Evolutionary conservation across 257 asterid species (phyloP), one percentile per base, ranked within the genome.

Genomic region (Capsicum pubescens): DNA sequence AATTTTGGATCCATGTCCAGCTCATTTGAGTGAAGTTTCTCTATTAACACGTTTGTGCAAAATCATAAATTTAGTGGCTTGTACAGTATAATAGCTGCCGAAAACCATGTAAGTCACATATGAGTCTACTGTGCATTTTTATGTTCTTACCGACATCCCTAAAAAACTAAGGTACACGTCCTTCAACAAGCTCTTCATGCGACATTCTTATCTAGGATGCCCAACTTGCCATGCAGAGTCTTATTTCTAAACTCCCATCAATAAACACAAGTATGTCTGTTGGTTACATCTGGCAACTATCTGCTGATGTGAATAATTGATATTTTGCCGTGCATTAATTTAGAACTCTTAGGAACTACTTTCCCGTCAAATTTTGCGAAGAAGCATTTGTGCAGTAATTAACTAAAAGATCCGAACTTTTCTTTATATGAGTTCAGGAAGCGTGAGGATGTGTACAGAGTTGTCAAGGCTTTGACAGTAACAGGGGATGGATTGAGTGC

Each of bases 371-470:
- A n/a, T 56, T 15, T 67, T 48, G 5, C 81, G 48, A 26, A 54
- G 63, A 77, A 77, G 64, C 81, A 77, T 12, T 52, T 77, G 63
- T 32, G 14, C 79, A 44, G 52, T 60, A 26, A 76, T 84, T 72
- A n/a, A 15, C 32, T 39, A 21, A 61, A 59, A 68, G 1, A 52
- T 84, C 83, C 67, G 82, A 83, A 59, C 26, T 57, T 69, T 66
- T 50, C 48, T 44, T 66, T 54, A 83, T 88, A 82, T 76, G 82
- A 86, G 82, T 88, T 83, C 93, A 96, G 99, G 79, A 92, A 87
- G 87, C 97, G 95, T 55, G 98, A 96, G 88, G 99, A 94, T 87
- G 93, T 94, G 82, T 96, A 96, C 87, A 98, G 95, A 79, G 97
- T 92, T 87, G 84, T 96, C 83, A 94, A 93, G 90, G 90, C 98